Evolutionary conservation across 2,329 filamentous ascomycete genomes (phyloP).

Genomic region (Fusarium sambucinum): DNA sequence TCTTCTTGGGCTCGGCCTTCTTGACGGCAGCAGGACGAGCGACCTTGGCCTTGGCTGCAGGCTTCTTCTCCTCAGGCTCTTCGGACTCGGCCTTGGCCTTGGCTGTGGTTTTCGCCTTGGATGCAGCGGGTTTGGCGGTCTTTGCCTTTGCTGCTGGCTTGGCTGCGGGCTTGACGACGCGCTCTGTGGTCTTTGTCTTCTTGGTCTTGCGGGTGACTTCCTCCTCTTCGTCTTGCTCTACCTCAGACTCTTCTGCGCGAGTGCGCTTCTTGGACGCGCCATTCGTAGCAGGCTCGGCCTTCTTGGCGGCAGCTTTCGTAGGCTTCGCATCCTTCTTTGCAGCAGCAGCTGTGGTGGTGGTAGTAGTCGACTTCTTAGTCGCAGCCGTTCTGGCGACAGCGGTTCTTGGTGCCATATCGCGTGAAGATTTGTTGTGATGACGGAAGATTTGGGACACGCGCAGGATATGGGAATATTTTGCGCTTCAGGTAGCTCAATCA

Average conservation of each 20-base stretch:
- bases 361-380: constrained; percentile 43
- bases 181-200: constrained; percentile 46
- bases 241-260: constrained; percentile 43
- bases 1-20: constrained; percentile 44
- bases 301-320: constrained; percentile 40
- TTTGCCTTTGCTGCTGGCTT: too few relatives aligned
- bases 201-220: constrained; percentile 46
- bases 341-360: constrained; percentile 35
- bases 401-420: constrained; percentile 53
- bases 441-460: constrained; percentile 26
- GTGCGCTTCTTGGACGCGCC: constrained; percentile 49
- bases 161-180: constrained; percentile 48
- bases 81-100: constrained; percentile 53
- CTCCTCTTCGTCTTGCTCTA: constrained; percentile 47
- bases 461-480: not conserved
- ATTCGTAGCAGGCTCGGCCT: constrained; percentile 41
- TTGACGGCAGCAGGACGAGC: constrained; percentile 21
- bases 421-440: constrained; percentile 28
- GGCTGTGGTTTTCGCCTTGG: constrained; percentile 50
- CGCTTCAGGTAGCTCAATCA: not conserved
- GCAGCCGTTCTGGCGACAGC: constrained; percentile 45
- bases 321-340: constrained; percentile 46
- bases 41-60: constrained; percentile 39
- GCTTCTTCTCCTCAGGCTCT: constrained; percentile 60
- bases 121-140: constrained; percentile 42